These are phyloP conservation scores for Camellia oleifera DNA, from an alignment of 179 eudicot genomes.

Conservation along the genomic window DNA sequence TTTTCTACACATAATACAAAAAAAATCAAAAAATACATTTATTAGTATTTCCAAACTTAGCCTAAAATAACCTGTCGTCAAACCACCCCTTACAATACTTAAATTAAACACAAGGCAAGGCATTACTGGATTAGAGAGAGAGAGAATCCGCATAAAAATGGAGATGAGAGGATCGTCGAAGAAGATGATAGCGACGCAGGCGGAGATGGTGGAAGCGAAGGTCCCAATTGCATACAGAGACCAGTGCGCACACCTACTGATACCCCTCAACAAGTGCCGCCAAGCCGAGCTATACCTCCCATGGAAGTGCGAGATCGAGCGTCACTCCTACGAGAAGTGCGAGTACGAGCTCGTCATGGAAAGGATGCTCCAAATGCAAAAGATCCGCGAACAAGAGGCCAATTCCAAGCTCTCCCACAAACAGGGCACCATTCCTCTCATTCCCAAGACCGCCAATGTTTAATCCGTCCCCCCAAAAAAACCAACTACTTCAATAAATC, in stretches of 20 bases:
- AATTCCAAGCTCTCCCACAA: constrained; percentile 23
- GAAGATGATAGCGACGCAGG: constrained; percentile 94
- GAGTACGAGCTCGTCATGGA: constrained; percentile 99
- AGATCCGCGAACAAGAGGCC: constrained; percentile 56
- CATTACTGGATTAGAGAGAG: neutral
- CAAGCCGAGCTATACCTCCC: constrained; percentile 80
- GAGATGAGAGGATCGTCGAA: constrained; percentile 77
- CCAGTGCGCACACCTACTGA: constrained; percentile 90
- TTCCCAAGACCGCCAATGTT: constrained; percentile 75
- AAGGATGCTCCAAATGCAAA: constrained; percentile 91
- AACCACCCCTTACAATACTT: no score
- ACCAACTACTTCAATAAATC: neutral
- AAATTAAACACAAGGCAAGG: no score
- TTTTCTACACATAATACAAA: no score
- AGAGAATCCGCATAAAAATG: constrained; percentile 12
- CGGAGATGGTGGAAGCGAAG: constrained; percentile 73
- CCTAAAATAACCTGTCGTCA: no score
- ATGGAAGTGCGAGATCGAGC: constrained; percentile 90
- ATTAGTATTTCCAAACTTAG: no score
- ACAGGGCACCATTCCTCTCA: constrained; percentile 49
- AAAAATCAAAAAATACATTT: no score
- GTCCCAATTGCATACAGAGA: constrained; percentile 86
- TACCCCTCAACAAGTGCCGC: constrained; percentile 94
- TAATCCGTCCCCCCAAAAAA: constrained; percentile 3
- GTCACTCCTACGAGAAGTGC: constrained; percentile 93